Percentiles rank a stretch among this genome's conserved stretches.
These are phyloP conservation scores for Knufia fluminis DNA, from an alignment of 2,329 filamentous ascomycete genomes.

Conservation along the genomic window DNA sequence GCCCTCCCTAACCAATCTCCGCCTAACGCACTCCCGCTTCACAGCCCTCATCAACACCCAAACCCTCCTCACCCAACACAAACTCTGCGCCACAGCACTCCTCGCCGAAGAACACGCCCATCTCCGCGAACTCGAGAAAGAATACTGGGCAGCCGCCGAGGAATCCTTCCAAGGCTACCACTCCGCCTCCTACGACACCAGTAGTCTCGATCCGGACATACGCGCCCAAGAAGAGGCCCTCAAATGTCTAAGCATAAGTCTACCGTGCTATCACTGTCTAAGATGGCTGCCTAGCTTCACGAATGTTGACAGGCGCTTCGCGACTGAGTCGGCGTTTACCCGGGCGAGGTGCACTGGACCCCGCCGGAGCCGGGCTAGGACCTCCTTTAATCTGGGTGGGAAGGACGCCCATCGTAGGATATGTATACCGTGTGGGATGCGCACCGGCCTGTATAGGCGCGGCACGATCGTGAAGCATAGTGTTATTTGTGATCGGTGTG, in stretches of 20 bases:
- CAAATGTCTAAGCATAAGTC: not conserved
- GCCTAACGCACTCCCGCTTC: not conserved
- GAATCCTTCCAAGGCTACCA: slow-evolving; percentile 8
- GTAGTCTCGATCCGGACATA: slow-evolving; percentile 4
- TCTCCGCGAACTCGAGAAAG: not conserved
- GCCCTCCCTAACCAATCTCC: not conserved
- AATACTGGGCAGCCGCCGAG: slow-evolving; percentile 6
- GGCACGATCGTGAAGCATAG: slow-evolving; percentile 4
- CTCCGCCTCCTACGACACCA: slow-evolving; percentile 2
- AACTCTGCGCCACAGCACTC: not conserved
- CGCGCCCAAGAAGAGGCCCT: not conserved
- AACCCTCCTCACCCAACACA: not conserved
- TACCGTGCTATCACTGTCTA: slow-evolving; percentile 9
- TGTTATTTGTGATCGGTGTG: slow-evolving; percentile 1
- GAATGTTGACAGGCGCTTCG: not conserved
- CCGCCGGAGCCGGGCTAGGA: not conserved
- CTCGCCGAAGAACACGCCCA: not conserved
- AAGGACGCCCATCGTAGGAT: not conserved
- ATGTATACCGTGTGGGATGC: slow-evolving; percentile 4
- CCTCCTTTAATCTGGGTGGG: not conserved
- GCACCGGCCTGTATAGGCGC: not conserved
- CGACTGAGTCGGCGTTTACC: not conserved
- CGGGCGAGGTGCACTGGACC: too few relatives aligned
- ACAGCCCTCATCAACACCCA: not conserved
- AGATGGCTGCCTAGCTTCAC: slow-evolving; percentile 2